phyloP scores from a whole-genome alignment of 176 grass and related monocot genomes.

The Zoysia pacifica region DNA sequence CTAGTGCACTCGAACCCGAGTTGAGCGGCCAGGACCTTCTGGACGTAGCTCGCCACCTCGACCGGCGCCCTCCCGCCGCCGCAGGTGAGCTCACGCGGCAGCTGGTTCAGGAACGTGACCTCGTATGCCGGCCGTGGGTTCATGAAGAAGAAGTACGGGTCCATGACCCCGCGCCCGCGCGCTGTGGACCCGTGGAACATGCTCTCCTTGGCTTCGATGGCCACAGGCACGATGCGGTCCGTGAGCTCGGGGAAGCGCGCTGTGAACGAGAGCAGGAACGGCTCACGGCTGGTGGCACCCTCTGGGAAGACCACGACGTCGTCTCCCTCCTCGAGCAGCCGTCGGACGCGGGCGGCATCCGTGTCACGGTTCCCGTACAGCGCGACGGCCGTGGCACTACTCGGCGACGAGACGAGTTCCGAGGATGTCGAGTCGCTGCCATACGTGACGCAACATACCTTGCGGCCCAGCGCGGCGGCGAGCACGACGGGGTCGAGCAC shows the following conservation, averaged over 20 bases:
- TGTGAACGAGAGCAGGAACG: slow-evolving; percentile 56
- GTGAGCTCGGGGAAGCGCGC: slow-evolving; percentile 60
- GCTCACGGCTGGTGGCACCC: slow-evolving; percentile 59
- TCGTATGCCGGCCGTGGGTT: slow-evolving; percentile 65
- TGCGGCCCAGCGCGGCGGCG: slow-evolving; percentile 55
- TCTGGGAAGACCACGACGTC: slow-evolving; percentile 67
- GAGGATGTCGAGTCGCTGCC: slow-evolving; percentile 47
- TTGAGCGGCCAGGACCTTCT: slow-evolving; percentile 47
- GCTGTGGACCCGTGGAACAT: slow-evolving; percentile 66
- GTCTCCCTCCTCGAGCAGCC: slow-evolving; percentile 55
- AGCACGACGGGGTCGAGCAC: slow-evolving; percentile 50
- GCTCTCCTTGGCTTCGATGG: slow-evolving; percentile 52
- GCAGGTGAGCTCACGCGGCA: slow-evolving; percentile 62
- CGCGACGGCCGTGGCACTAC: slow-evolving; percentile 29
- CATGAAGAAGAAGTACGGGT: slow-evolving; percentile 82
- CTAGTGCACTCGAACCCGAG: slow-evolving; percentile 67
- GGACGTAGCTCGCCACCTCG: slow-evolving; percentile 68
- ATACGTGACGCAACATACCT: slow-evolving; percentile 61
- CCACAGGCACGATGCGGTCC: slow-evolving; percentile 74
- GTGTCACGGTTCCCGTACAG: slow-evolving; percentile 36
- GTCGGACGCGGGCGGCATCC: slow-evolving; percentile 41
- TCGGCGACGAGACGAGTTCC: slow-evolving; percentile 11
- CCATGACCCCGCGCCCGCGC: slow-evolving; percentile 44
- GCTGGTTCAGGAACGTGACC: slow-evolving; percentile 74
- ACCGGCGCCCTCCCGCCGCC: slow-evolving; percentile 50